These are phyloP conservation scores for Hypocrella siamensis DNA, from an alignment of 2,329 filamentous ascomycete species.

Conservation along the genomic window DNA sequence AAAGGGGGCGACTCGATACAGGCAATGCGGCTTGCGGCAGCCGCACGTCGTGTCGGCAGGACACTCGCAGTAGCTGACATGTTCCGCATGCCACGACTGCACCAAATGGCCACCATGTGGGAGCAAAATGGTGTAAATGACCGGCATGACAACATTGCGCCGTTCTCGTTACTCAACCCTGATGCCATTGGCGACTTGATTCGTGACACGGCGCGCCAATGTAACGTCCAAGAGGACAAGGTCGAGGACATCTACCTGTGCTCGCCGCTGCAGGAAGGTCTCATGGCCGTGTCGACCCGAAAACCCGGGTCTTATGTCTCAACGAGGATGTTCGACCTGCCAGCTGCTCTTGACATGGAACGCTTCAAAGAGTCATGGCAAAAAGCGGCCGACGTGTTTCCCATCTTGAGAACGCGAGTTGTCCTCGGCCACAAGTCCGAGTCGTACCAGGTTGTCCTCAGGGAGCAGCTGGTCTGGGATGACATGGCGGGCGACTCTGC, in stretches of 20 bases:
- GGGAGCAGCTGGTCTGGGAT: slow-evolving; percentile 15
- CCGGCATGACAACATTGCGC: neutral
- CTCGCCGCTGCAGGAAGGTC: slow-evolving; percentile 21
- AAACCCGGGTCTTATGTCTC: slow-evolving; percentile 17
- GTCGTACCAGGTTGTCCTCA: slow-evolving; percentile 26
- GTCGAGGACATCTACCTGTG: slow-evolving; percentile 11
- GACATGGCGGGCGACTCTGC: slow-evolving; percentile 9
- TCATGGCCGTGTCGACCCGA: slow-evolving; percentile 19
- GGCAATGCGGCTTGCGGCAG: slow-evolving; percentile 10
- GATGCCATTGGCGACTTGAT: no score
- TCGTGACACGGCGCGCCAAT: neutral
- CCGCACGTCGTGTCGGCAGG: slow-evolving; percentile 6
- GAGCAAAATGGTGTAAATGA: no score
- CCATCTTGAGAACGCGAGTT: slow-evolving; percentile 29
- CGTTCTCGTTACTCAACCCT: neutral
- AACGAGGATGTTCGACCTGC: slow-evolving; percentile 5
- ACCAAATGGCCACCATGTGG: neutral
- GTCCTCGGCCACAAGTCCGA: slow-evolving; percentile 23
- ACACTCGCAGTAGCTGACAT: slow-evolving; percentile 9
- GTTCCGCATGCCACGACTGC: slow-evolving; percentile 7
- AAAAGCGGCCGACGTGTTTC: neutral
- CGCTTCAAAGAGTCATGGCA: slow-evolving; percentile 6
- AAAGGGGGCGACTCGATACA: slow-evolving; percentile 14
- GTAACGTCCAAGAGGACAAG: neutral
- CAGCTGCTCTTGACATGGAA: slow-evolving; percentile 1